Evolutionary conservation across 2,329 filamentous ascomycete species (phyloP).

Genomic region (Pestalotiopsis sp.): DNA sequence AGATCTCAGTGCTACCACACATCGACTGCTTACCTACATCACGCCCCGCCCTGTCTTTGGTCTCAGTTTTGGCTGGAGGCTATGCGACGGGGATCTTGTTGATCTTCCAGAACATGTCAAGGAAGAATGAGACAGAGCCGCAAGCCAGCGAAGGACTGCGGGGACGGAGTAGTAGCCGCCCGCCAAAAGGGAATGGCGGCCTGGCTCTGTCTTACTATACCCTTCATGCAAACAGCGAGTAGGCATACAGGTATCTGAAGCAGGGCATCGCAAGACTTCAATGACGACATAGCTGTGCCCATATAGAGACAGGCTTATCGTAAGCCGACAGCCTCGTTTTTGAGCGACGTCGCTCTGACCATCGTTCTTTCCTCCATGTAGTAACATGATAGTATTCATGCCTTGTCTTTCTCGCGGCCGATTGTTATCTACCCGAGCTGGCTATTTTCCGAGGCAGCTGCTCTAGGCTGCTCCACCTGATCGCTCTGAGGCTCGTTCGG

Average conservation of each 20-base stretch:
- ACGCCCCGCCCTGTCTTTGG: not conserved
- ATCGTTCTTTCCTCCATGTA: not conserved
- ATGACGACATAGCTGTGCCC: not conserved
- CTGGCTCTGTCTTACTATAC: not conserved
- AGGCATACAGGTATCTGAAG: not conserved
- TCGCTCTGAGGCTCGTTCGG: not conserved
- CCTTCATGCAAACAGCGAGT: too few species aligned
- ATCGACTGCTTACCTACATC: not conserved
- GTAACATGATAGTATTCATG: not conserved
- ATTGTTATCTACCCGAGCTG: not conserved
- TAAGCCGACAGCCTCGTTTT: not conserved
- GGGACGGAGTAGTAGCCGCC: not conserved
- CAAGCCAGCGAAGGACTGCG: not conserved
- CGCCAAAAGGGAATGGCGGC: not conserved
- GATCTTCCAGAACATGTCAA: not conserved
- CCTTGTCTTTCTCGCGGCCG: not conserved
- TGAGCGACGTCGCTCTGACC: not conserved
- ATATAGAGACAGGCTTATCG: not conserved
- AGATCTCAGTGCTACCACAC: not conserved
- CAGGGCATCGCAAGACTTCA: not conserved
- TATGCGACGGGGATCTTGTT: not conserved
- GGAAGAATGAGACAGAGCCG: not conserved
- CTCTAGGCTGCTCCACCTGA: not conserved
- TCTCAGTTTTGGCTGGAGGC: not conserved
- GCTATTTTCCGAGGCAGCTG: not conserved